Evolutionary conservation across 305 asterid genomes (phyloP).

Genomic region (Solanum chacoense): DNA sequence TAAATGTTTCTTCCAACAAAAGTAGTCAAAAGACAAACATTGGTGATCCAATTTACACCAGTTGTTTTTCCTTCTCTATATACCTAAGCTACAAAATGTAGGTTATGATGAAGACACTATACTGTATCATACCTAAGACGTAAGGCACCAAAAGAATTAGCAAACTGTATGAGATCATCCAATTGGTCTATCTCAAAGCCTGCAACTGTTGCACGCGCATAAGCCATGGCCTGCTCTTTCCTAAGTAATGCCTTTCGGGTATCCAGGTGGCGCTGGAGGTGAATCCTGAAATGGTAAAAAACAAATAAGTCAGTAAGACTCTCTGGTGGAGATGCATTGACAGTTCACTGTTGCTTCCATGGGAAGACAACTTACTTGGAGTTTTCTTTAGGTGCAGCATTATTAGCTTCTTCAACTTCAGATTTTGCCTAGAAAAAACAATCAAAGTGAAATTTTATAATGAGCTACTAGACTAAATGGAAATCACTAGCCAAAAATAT

Average conservation of each 20-base stretch:
- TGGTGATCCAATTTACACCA: background rate
- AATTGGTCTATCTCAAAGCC: constrained; percentile 65
- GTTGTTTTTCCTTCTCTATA: background rate
- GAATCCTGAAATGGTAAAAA: constrained; percentile 25
- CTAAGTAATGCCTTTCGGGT: constrained; percentile 65
- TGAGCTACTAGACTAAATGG: background rate
- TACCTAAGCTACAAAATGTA: background rate
- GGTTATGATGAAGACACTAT: background rate
- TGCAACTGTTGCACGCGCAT: constrained; percentile 84
- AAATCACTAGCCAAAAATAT: background rate
- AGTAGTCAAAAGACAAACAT: background rate
- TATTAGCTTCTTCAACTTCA: constrained; percentile 37
- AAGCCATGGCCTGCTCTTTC: constrained; percentile 93
- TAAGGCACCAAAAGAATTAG: constrained; percentile 73
- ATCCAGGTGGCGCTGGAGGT: constrained; percentile 58
- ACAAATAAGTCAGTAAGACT: background rate
- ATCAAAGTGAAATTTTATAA: background rate
- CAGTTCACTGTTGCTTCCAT: background rate
- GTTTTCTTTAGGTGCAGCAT: constrained; percentile 45
- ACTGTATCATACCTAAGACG: constrained; percentile 42
- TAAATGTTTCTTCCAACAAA: background rate
- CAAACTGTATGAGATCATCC: constrained; percentile 64
- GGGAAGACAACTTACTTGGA: constrained; percentile 42
- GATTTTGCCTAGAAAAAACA: constrained; percentile 21
- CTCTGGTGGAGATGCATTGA: background rate